Base-by-base conservation (phyloP, 2,329 filamentous ascomycete genomes). In the Ascosphaera pollenicola region DNA sequence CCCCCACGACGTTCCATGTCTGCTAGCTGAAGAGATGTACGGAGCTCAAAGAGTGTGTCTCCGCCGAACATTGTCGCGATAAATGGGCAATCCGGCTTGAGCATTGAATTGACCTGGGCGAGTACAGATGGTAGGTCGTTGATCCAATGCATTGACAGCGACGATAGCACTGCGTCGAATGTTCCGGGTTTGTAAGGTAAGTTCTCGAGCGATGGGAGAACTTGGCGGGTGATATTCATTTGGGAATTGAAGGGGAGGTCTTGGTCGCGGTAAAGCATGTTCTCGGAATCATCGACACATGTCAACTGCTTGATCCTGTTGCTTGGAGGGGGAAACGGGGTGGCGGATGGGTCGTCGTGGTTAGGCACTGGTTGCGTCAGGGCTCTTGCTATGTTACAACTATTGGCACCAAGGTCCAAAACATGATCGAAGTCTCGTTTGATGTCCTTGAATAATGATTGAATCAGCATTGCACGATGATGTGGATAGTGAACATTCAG, bases 41-140 rank as follows among this genome's bases (percentile, higher is more conserved):
- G 80, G 40, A 98, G 68, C 63, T 98, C 89, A 54, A 78, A 98
- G 1, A 98, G 67, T 6, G 81, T 87, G 56, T 98, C 89, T 0
- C 89, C 89, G 41, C 89, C 89, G 43, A 93, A 76, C 85, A 98
- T 98, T 47, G 87, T 87, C 11, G 80, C 87, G 36, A 98, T 75
- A 53, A 98, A 93, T 1, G 91, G 84, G 41, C 71, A 69, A 55
- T 98, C 89, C 0, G 87, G 84, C 58, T 91, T 92, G 18, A 98
- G 68, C 26, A 91, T 64, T 46, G 71, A 69, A 63, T 93, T 92
- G 53, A 94, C 78, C 53, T 92, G 82, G 1, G 75, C 66, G 2
- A 98, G 68, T 8, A 91, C 64, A 1, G 78, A 80, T 0, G 89
- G 89, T 3, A 98, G 70, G 56, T 98, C 83, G 55, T 98, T 98